A percentile compares a stretch with the other conserved stretches of the same genome.
These are phyloP conservation scores for Microcos paniculata DNA, from an alignment of 345 rosid genomes.

Conservation along the genomic window DNA sequence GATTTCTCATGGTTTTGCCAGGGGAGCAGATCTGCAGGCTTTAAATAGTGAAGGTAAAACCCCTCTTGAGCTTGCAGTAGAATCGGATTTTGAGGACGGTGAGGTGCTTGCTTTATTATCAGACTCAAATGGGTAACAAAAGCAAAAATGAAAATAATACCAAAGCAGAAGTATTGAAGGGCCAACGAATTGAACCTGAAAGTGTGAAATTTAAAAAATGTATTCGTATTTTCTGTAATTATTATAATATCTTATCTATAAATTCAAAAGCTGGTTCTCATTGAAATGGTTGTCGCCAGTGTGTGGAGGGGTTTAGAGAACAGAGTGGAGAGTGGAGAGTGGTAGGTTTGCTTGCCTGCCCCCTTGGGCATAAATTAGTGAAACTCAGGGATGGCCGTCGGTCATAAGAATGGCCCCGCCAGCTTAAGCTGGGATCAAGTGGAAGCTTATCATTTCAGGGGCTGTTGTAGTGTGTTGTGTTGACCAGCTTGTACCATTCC, in stretches of 20 bases:
- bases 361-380: constrained; percentile 29
- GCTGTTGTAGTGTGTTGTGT: constrained; percentile 21
- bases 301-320: constrained; percentile 15
- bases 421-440: constrained; percentile 22
- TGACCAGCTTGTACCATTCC: constrained; percentile 19
- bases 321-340: constrained; percentile 21
- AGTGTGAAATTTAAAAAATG: constrained; percentile 20
- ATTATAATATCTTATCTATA: constrained; percentile 24
- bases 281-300: constrained; percentile 23
- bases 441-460: constrained; percentile 20
- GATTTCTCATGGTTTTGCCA: constrained; percentile 31
- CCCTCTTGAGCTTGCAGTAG: constrained; percentile 58
- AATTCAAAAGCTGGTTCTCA: constrained; percentile 23
- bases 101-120: constrained; percentile 70
- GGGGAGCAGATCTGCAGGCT: constrained; percentile 85
- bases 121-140: constrained; percentile 50
- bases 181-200: constrained; percentile 23
- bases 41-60: constrained; percentile 63
- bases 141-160: too few species aligned
- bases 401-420: constrained; percentile 7
- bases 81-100: constrained; percentile 51
- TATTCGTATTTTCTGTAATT: constrained; percentile 23
- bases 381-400: constrained; percentile 10
- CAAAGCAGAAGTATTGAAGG: neutral
- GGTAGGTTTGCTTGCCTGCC: constrained; percentile 46